Evolutionary conservation across 306 rosid genomes (phyloP), one percentile per base, ranked within the genome.

Genomic region (Begonia loranthoides): DNA sequence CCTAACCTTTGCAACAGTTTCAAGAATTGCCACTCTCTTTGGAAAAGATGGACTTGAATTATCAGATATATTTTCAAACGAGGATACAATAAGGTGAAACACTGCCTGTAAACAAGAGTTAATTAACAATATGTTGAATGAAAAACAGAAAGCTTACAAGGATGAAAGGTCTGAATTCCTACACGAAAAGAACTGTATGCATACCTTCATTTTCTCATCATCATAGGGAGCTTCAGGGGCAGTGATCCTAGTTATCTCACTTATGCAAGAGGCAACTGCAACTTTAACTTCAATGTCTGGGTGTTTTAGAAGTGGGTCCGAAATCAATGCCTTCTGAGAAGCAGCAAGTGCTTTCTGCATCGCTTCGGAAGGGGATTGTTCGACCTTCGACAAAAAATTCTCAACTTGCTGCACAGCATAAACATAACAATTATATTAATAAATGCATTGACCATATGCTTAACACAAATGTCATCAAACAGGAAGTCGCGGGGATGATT

Each of bases 201-300:
- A 28, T 55, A 85, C 97, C 95, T 85, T 89, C 97, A 89, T 89
- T 64, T 79, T 82, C 39, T 78, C 95, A 60, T 89, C 97, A 50
- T 76, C 84, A 60, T 89, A 89, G 28, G 97, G 97, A 51, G 94
- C 94, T 28, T 89, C 97, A 38, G 97, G 95, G 48, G 97, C 97
- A 45, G 87, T 85, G 55, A 89, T 89, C 69, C 97, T 82, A 36
- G 97, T 89, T 57, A 89, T 82, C 71, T 89, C 95, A 48, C 94
- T 85, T 55, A 85, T 78, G 76, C 95, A 89, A 45, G 90, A 71
- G 14, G 97, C 95, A 66, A 89, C 87, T 28, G 94, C 74, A 61
- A 82, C 94, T 67, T 79, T 78, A 33, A 89, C 94, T 70, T 89
- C 94, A 59, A 60, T 50, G 66, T 89, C 65, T 12, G 90, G 41